Conservation (phyloP, 768 basidiomycete genomes). For the Lepiota subincarnata region DNA sequence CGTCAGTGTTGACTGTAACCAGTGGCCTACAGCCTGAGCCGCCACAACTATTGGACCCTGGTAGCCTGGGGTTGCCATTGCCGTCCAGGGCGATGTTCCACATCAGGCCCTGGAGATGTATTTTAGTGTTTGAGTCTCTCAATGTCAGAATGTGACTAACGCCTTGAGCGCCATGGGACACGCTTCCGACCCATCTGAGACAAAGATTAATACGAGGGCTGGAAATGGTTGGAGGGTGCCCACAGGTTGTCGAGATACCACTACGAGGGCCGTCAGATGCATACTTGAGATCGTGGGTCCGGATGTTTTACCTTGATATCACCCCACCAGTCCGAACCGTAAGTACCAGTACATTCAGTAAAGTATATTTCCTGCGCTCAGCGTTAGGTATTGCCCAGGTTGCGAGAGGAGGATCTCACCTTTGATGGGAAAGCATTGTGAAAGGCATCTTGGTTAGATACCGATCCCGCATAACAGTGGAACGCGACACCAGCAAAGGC, state of each 20-base stretch:
- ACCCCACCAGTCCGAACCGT: slow-evolving; percentile 73
- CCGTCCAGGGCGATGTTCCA: slow-evolving; percentile 73
- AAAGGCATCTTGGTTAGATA: slow-evolving; percentile 52
- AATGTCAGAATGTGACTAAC: slow-evolving; percentile 27
- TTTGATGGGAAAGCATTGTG: slow-evolving; percentile 52
- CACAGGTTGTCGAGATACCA: slow-evolving; percentile 67
- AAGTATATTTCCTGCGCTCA: slow-evolving; percentile 40
- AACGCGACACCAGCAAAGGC: slow-evolving; percentile 65
- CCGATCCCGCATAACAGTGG: slow-evolving; percentile 65
- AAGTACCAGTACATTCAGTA: slow-evolving; percentile 62
- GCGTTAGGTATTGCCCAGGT: neutral
- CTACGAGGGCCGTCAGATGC: slow-evolving; percentile 23
- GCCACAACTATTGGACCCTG: slow-evolving; percentile 60
- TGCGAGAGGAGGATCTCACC: slow-evolving; percentile 22
- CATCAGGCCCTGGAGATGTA: slow-evolving; percentile 47
- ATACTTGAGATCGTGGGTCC: neutral
- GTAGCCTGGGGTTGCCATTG: slow-evolving; percentile 59
- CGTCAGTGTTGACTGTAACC: slow-evolving; percentile 61
- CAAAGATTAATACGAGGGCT: too few species aligned
- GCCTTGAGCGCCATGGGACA: slow-evolving; percentile 30
- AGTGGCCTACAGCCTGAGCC: slow-evolving; percentile 62
- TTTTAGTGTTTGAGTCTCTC: slow-evolving; percentile 10
- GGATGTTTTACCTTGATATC: slow-evolving; percentile 59
- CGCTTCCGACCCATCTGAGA: slow-evolving; percentile 27
- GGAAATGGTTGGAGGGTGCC: neutral